Evolutionary conservation across 192 early-diverging fungal species (phyloP), one percentile per base, ranked within the genome.

Genomic region (Linderina pennispora): DNA sequence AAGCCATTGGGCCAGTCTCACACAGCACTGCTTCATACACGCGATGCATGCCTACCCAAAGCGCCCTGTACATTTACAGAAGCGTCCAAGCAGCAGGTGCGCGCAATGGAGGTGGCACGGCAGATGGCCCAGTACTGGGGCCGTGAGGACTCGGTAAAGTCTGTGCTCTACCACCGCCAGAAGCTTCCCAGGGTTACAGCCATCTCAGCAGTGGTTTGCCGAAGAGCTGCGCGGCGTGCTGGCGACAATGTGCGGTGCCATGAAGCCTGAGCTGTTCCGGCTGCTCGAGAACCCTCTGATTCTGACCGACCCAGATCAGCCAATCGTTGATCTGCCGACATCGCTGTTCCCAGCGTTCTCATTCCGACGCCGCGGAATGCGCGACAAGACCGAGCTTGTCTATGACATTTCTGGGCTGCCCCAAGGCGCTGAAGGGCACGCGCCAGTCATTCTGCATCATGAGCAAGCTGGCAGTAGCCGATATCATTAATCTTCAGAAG

Each of bases 111-210:
- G 34, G 52, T 72, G 42, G 62, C 68, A 8, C 57, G 68, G 11
- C 62, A 72, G 32, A 72, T 72, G 68, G 68, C 68, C 3, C 62
- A 65, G 53, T 72, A 72, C 45, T 72, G 68, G 68, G 68, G 68
- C 23, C 32, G 49, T 14, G 49, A 72, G 21, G 53, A 65, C n/a
- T 36, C 52, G 9, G 62, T 65, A 6, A 38, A 51, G 34, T 72
- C 68, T 3, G n/a, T 72, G 37, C 53, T 49, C 7, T 43, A 65
- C 33, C 56, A 57, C 37, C 68, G 62, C 23, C 61, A 65, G 43
- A 48, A 36, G 49, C 57, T 72, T 34, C 68, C 68, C 0, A 57
- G 68, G 14, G 62, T 65, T 22, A 72, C 68, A 3, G 68, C 60
- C 14, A 72, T 72, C 25, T 65, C 62, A n/a, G 40, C 61, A 57